Evolutionary conservation across 169 alveolate genomes (phyloP), one percentile per base, ranked within the genome.

Genomic region (Amoebophrya sp.): DNA sequence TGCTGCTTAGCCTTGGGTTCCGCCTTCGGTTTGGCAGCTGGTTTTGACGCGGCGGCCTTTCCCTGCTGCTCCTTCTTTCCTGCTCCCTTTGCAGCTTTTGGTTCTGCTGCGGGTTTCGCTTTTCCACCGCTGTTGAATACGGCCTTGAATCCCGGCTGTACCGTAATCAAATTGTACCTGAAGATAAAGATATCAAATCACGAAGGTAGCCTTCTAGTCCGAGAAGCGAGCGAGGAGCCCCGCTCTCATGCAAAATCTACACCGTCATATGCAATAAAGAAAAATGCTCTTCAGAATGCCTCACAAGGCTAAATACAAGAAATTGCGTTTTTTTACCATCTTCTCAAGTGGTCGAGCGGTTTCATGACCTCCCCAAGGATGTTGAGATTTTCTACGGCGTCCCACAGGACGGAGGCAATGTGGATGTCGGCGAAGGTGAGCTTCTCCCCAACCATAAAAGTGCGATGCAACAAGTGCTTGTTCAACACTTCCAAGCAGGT

Each of bases 401-500:
- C 35, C 83, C 83, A 66, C 0, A 66, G 83, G 35, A 66, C 83
- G 29, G 83, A 66, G 32, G 83, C 83, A 25, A 66, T 66, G 18
- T 66, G 83, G 0, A 93, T n/a, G 55, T 93, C 95, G 23, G 94
- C 95, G 33, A 92, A 39, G 18, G 94, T 93, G 40, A 93, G 55
- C 0, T 77, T 7, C 89, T 93, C 93, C 47, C 95, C 95, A 0
- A 93, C 95, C 93, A 93, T 40, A 77, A 32, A 91, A 29, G 94
- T 92, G 10, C 89, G 54, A 32, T 40, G 54, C 77, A 38, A 23
- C 88, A 93, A 92, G 77, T 92, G 92, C 39, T 40, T 39, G 77
- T 93, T 32, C 33, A 93, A 32, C 18, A 33, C 90, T 3, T 18
- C 39, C 38, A 93, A 88, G 0, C 92, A 92, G 7, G 3, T 47